phyloP scores from a whole-genome alignment of 2,329 filamentous ascomycete genomes.

The Macrophomina tecta region DNA sequence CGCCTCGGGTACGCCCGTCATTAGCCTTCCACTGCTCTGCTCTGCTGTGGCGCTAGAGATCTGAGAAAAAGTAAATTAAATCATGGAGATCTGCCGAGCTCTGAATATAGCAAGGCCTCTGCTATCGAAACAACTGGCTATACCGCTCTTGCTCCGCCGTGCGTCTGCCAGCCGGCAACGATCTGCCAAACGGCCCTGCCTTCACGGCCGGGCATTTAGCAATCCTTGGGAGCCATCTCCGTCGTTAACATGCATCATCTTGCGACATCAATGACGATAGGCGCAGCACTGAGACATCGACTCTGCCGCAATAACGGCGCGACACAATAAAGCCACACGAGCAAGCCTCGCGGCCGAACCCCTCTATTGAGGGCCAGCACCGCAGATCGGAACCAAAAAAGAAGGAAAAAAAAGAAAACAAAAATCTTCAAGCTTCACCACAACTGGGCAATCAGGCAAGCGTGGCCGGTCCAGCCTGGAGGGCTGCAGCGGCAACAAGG shows the following conservation, averaged over 20 bases:
- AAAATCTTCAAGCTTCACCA: constrained; percentile 12
- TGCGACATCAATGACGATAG: constrained; percentile 17
- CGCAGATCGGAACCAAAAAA: not conserved
- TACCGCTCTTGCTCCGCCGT: not conserved
- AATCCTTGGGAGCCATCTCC: constrained; percentile 5
- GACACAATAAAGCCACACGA: constrained; percentile 10
- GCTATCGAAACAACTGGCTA: constrained; percentile 17
- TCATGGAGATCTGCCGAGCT: constrained; percentile 24
- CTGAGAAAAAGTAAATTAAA: constrained; percentile 23
- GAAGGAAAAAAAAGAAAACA: no score
- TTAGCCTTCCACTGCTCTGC: constrained; percentile 8
- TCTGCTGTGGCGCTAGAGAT: constrained; percentile 13
- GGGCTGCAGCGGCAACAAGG: not conserved
- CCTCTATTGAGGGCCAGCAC: not conserved
- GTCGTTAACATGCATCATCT: constrained; percentile 16
- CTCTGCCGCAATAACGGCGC: constrained; percentile 16
- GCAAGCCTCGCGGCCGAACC: constrained; percentile 6
- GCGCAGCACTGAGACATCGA: not conserved
- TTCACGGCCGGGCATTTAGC: not conserved
- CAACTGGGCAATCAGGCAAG: constrained; percentile 3
- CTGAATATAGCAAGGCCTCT: constrained; percentile 13
- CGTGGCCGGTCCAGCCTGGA: not conserved
- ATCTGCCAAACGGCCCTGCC: constrained; percentile 5
- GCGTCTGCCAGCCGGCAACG: not conserved
- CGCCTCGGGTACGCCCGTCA: constrained; percentile 21